A percentile compares a stretch with the other conserved stretches of the same genome.
phyloP scores from a whole-genome alignment of 257 asterid species.

The Solanum infundibuliforme region DNA sequence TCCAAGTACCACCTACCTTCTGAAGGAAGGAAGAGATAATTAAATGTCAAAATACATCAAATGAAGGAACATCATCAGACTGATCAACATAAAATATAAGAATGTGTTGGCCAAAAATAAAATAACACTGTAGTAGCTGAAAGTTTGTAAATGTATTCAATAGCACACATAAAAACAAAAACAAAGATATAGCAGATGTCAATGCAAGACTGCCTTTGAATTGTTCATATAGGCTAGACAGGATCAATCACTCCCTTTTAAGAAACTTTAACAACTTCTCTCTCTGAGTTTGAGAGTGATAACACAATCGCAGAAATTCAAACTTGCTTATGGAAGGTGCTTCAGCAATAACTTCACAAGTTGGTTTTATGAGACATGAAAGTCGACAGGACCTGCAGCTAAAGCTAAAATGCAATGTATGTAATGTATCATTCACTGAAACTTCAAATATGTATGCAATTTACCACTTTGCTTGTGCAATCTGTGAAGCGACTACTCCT shows the following conservation, averaged over 20 bases:
- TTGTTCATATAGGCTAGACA: not conserved
- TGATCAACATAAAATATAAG: not conserved
- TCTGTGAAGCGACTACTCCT: not conserved
- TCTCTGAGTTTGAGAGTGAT: not conserved
- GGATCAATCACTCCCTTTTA: not conserved
- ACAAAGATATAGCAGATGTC: not conserved
- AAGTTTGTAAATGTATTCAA: not conserved
- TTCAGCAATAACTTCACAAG: not conserved
- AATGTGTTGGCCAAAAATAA: not conserved
- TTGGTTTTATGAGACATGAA: not conserved
- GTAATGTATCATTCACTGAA: not conserved
- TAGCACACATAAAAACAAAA: not conserved
- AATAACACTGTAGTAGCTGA: not conserved
- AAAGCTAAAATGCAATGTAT: not conserved
- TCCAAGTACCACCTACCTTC: not conserved
- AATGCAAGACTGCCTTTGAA: not conserved
- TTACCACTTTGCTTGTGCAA: not conserved
- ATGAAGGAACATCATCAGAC: not conserved
- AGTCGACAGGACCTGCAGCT: not conserved
- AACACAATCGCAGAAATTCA: not conserved
- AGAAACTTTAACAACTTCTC: not conserved
- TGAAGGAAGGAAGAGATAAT: not conserved
- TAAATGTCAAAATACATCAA: not conserved
- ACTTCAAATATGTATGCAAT: not conserved
- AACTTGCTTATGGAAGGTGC: not conserved